Evolutionary conservation across 768 basidiomycete species (phyloP).

Genomic region (Lactarius quietus): DNA sequence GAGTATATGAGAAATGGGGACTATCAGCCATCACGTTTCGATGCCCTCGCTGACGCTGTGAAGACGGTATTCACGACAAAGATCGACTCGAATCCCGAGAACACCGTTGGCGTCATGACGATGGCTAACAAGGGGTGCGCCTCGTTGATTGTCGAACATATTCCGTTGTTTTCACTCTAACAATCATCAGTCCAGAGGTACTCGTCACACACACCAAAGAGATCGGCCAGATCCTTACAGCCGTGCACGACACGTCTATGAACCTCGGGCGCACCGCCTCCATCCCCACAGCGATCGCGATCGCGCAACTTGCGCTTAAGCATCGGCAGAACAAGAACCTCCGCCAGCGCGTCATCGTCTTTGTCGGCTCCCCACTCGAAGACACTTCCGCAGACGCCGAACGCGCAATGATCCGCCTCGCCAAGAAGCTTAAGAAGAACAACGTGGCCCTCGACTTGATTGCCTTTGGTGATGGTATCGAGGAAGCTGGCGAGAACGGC

Average conservation of each 20-base stretch:
- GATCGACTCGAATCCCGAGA: slow-evolving; percentile 95
- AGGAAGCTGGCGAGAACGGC: slow-evolving; percentile 53
- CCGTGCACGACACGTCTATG: slow-evolving; percentile 63
- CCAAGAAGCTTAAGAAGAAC: slow-evolving; percentile 99
- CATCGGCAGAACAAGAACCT: slow-evolving; percentile 99
- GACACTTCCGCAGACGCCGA: slow-evolving; percentile 70
- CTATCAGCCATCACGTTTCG: slow-evolving; percentile 81
- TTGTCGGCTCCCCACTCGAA: slow-evolving; percentile 85
- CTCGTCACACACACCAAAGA: slow-evolving; percentile 96
- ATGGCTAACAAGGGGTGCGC: slow-evolving; percentile 94
- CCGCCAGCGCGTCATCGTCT: slow-evolving; percentile 92
- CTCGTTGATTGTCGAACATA: background rate
- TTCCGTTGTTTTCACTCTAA: background rate
- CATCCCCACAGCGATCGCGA: slow-evolving; percentile 84
- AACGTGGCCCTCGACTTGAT: slow-evolving; percentile 95
- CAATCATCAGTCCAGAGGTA: slow-evolving; percentile 72
- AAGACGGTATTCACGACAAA: slow-evolving; percentile 89
- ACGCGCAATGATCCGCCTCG: slow-evolving; percentile 71
- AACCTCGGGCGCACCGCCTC: slow-evolving; percentile 82
- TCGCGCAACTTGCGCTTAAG: slow-evolving; percentile 95
- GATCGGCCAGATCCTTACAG: slow-evolving; percentile 84
- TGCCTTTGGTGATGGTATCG: slow-evolving; percentile 86
- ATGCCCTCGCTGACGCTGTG: slow-evolving; percentile 90
- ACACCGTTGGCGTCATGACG: slow-evolving; percentile 95
- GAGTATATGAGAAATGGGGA: slow-evolving; percentile 97